Base-by-base conservation (phyloP, 2,329 filamentous ascomycete species). In the Hypoxylon sp. region DNA sequence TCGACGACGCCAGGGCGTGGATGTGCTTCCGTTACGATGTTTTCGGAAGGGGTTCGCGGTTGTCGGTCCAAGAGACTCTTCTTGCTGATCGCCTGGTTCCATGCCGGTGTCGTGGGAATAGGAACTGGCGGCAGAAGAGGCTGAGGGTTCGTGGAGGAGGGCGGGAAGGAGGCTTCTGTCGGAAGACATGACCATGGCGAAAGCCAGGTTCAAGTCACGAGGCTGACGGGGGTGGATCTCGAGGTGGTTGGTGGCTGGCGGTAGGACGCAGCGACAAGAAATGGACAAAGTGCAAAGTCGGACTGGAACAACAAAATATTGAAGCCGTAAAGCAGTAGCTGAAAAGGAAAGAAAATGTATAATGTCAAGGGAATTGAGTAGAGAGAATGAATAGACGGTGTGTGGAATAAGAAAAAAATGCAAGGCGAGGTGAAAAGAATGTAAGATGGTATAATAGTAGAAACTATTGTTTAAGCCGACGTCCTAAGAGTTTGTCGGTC, bases 21-120 rank as follows among this genome's bases (percentile, higher is more conserved):
- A 81, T 43, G 80, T 72, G 69, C 81, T 84, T 67, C 80, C 72
- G 70, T 80, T 82, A 48, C 81, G 63, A 50, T 52, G 48, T 48
- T 55, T 59, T 47, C 63, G 77, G 33, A 76, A 72, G 18, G 78
- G 78, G 58, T 73, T 74, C n/a, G 74, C 71, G 50, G 72, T 72
- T 42, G 70, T 62, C 13, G 65, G 64, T 54, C 62, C 62, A 17
- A 55, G 50, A 20, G 58, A 27, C 24, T 65, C 65, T 23, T 58
- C 47, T 29, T 58, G 65, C 47, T 63, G 67, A 29, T 71, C 64
- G 21, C 64, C 61, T 6, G 61, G 35, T 55, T 68, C 67, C 45
- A 70, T 67, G 31, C 65, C 66, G 26, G 65, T 70, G 40, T 70
- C 70, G 47, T 69, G 64, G 10, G 69, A 70, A 47, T 67, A 71